These are phyloP conservation scores for Fagus sylvatica DNA, from an alignment of 306 rosid genomes.

Conservation along the genomic window DNA sequence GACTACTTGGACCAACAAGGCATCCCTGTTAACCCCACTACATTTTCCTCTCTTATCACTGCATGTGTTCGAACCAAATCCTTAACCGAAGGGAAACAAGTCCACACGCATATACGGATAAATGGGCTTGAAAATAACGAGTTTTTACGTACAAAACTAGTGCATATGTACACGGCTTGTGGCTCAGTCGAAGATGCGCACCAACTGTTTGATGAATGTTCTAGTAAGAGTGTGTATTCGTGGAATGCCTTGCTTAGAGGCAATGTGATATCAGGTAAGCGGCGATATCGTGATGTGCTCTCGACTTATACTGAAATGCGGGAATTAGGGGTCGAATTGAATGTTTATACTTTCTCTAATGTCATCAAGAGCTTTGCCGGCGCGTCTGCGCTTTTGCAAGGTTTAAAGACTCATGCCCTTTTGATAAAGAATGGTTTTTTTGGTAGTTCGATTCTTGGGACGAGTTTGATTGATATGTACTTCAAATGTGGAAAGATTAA, in stretches of 20 bases:
- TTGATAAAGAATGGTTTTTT: slow-evolving; percentile 74
- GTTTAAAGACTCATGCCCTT: slow-evolving; percentile 65
- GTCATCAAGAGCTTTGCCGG: slow-evolving; percentile 78
- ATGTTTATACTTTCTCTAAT: slow-evolving; percentile 70
- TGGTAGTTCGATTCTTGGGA: slow-evolving; percentile 45
- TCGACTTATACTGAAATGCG: slow-evolving; percentile 55
- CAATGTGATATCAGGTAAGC: slow-evolving; percentile 59
- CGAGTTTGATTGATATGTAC: slow-evolving; percentile 46
- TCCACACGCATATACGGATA: slow-evolving; percentile 52
- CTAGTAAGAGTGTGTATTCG: slow-evolving; percentile 51
- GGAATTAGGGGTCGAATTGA: slow-evolving; percentile 61
- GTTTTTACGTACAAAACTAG: slow-evolving; percentile 54
- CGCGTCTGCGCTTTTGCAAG: slow-evolving; percentile 62
- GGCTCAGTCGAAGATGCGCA: slow-evolving; percentile 57
- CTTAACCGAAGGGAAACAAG: slow-evolving; percentile 35
- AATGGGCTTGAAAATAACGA: slow-evolving; percentile 59
- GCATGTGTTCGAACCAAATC: slow-evolving; percentile 64
- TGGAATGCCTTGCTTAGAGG: slow-evolving; percentile 86
- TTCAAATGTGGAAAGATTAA: slow-evolving; percentile 49
- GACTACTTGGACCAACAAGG: slow-evolving; percentile 69
- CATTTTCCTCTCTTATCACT: slow-evolving; percentile 61
- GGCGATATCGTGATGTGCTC: slow-evolving; percentile 43
- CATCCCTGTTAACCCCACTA: slow-evolving; percentile 65
- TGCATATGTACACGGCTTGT: slow-evolving; percentile 59
- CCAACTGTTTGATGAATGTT: slow-evolving; percentile 45